phyloP scores from a whole-genome alignment of 768 basidiomycete genomes.

The Phaeolepiota aurea region DNA sequence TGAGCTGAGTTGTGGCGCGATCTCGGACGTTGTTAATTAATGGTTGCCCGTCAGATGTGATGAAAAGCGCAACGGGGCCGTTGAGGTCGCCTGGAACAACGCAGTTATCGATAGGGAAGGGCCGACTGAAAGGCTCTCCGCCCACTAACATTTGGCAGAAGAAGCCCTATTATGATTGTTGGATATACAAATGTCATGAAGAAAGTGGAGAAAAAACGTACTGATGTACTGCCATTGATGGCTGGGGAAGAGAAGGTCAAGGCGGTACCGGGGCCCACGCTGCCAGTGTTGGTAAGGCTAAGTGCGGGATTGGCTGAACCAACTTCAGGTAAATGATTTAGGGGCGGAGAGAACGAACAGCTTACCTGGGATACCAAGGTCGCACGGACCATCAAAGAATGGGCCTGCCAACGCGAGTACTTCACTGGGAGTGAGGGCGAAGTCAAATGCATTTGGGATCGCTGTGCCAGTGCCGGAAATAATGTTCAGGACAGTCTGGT shows the following conservation, averaged over 20 bases:
- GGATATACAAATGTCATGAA: too few relatives aligned
- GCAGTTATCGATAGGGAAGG: conserved; percentile 53
- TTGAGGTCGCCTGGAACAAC: conserved; percentile 58
- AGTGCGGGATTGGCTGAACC: conserved; percentile 50
- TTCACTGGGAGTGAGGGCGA: conserved; percentile 60
- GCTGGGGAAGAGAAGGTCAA: conserved; percentile 54
- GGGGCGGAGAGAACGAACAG: not conserved
- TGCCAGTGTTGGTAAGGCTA: conserved; percentile 54
- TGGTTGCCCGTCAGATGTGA: conserved; percentile 58
- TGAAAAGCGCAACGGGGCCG: conserved; percentile 67
- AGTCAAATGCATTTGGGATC: conserved; percentile 66
- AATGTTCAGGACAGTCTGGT: conserved; percentile 71
- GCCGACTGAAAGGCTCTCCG: conserved; percentile 43
- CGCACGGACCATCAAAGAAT: conserved; percentile 68
- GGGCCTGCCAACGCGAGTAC: conserved; percentile 60
- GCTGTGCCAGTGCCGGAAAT: conserved; percentile 47
- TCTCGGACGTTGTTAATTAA: conserved; percentile 53
- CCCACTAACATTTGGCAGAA: conserved; percentile 76
- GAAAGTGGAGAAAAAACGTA: not conserved
- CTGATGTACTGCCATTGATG: conserved; percentile 33
- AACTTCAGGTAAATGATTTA: not conserved
- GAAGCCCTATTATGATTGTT: conserved; percentile 31
- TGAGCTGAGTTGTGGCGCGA: conserved; percentile 41
- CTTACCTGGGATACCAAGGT: conserved; percentile 48
- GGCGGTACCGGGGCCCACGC: conserved; percentile 45